Conservation (phyloP, 169 alveolate genomes). For the Nephromyces sp. region DNA sequence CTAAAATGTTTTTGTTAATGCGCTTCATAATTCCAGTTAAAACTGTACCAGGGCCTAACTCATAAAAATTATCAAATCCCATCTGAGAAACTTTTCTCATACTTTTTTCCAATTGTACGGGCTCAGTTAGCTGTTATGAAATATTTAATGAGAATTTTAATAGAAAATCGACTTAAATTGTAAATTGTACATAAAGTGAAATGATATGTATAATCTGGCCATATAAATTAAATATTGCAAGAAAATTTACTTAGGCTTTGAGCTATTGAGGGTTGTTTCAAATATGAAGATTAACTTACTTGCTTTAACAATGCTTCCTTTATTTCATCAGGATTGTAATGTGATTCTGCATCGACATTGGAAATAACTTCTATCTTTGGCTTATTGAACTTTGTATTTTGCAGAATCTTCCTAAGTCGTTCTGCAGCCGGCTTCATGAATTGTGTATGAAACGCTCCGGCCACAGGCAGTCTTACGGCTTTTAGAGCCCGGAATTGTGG, state of each 20-base stretch:
- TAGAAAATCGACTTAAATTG: too few species aligned
- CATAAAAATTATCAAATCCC: constrained; percentile 39
- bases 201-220: too few species aligned
- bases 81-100: constrained; percentile 24
- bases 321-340: constrained; percentile 38
- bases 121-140: constrained; percentile 38
- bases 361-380: constrained; percentile 37
- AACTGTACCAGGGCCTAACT: constrained; percentile 45
- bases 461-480: constrained; percentile 33
- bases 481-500: constrained; percentile 31
- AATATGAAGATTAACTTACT: too few species aligned
- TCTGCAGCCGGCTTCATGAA: constrained; percentile 45
- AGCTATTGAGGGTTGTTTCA: too few species aligned
- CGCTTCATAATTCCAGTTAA: constrained; percentile 20
- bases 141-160: too few species aligned
- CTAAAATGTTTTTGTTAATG: neutral
- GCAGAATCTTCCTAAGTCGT: constrained; percentile 25
- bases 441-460: constrained; percentile 46
- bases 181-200: too few species aligned
- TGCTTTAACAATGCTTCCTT: constrained; percentile 24
- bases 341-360: constrained; percentile 47
- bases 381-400: constrained; percentile 8
- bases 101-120: constrained; percentile 29
- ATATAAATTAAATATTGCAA: too few species aligned
- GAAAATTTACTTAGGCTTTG: too few species aligned